These are phyloP conservation scores for Nigrospora sphaerica DNA, from an alignment of 2,329 filamentous ascomycete species.

Conservation along the genomic window DNA sequence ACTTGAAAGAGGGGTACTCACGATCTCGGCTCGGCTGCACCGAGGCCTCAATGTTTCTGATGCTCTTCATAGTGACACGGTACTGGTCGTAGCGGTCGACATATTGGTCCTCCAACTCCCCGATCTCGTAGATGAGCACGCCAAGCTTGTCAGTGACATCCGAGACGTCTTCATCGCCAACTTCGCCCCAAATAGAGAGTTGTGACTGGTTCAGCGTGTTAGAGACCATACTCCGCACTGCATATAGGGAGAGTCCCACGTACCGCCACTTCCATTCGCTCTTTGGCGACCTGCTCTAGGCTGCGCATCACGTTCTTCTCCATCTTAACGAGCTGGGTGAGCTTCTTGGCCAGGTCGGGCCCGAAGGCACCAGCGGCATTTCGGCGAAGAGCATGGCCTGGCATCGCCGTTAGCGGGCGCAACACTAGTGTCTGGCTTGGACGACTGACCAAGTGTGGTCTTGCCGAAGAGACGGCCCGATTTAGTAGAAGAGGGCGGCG, in stretches of 20 bases:
- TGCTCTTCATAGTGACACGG: constrained; percentile 98
- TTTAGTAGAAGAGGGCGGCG: constrained; percentile 87
- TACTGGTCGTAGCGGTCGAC: constrained; percentile 99
- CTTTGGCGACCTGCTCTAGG: constrained; percentile 87
- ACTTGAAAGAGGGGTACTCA: constrained; percentile 36
- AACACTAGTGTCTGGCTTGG: background rate
- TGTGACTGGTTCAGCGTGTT: constrained; percentile 63
- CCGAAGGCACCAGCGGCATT: constrained; percentile 71
- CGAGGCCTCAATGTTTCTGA: constrained; percentile 97
- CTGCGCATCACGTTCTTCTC: constrained; percentile 99
- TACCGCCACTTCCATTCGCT: constrained; percentile 98
- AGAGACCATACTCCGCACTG: background rate
- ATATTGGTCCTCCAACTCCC: constrained; percentile 95
- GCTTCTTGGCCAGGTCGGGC: constrained; percentile 92
- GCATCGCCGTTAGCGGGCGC: constrained; percentile 4
- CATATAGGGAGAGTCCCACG: constrained; percentile 26
- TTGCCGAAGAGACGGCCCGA: constrained; percentile 82
- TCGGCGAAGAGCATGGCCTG: constrained; percentile 62
- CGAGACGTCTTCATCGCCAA: constrained; percentile 92
- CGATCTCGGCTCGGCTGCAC: constrained; percentile 97
- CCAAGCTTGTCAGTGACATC: constrained; percentile 99
- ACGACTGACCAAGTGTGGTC: constrained; percentile 69
- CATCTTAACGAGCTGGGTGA: constrained; percentile 98
- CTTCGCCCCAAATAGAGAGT: constrained; percentile 96
- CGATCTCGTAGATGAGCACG: constrained; percentile 95